phyloP scores from a whole-genome alignment of 2,329 filamentous ascomycete species.

The Arthrobotrys sinensis region DNA sequence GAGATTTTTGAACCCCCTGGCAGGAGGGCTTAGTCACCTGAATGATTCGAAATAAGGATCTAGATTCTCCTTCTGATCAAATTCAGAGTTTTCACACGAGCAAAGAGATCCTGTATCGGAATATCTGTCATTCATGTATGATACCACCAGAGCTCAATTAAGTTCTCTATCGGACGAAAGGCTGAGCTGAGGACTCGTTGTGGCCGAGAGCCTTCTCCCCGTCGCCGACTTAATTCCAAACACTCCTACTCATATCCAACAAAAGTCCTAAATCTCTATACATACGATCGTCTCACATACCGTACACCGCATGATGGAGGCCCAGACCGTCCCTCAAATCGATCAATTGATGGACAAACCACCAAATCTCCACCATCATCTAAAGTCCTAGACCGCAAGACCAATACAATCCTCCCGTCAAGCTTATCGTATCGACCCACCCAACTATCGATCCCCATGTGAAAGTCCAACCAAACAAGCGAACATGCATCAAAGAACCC shows the following conservation, averaged over 20 bases:
- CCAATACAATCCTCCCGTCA: not conserved
- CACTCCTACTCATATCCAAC: not conserved
- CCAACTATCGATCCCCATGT: no score
- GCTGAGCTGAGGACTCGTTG: no score
- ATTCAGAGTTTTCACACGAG: not conserved
- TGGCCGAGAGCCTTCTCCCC: no score
- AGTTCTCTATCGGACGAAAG: no score
- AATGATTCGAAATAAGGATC: not conserved
- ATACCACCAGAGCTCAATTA: no score
- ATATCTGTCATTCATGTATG: no score
- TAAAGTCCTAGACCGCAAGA: not conserved
- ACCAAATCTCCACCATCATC: not conserved
- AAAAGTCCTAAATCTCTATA: not conserved
- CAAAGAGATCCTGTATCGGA: no score
- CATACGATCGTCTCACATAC: no score
- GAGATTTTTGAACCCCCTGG: not conserved
- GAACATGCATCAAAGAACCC: not conserved
- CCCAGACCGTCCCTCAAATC: not conserved
- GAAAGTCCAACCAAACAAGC: not conserved
- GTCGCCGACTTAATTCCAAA: no score
- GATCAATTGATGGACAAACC: not conserved
- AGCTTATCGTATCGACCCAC: not conserved
- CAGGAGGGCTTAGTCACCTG: constrained; percentile 5
- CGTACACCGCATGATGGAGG: no score
- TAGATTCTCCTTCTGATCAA: not conserved